phyloP scores from a whole-genome alignment of 2,329 filamentous ascomycete genomes.

The Penicillium hesseltinei region DNA sequence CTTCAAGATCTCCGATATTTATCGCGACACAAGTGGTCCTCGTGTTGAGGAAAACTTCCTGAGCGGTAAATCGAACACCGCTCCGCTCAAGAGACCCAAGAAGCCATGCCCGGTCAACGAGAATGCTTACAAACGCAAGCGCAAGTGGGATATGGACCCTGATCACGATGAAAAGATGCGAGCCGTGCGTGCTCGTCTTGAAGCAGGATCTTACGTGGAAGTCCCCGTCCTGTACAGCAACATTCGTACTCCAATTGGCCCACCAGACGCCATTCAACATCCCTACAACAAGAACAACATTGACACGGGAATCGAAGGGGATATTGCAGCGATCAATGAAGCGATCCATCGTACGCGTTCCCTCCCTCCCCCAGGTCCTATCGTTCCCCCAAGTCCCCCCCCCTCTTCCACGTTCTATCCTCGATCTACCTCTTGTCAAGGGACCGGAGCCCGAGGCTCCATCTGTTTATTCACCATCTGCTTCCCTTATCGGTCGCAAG shows the following conservation, averaged over 20 bases:
- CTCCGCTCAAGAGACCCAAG: constrained; percentile 26
- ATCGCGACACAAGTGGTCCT: constrained; percentile 23
- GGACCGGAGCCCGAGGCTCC: background rate
- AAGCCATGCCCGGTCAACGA: constrained; percentile 26
- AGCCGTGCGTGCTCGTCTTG: constrained; percentile 15
- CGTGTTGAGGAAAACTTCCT: constrained; percentile 20
- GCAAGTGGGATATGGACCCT: constrained; percentile 29
- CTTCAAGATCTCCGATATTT: constrained; percentile 23
- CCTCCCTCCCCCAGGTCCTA: background rate
- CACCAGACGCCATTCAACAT: constrained; percentile 6
- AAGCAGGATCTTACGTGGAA: background rate
- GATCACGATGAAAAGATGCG: constrained; percentile 28
- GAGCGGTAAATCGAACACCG: constrained; percentile 28
- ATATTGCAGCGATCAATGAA: background rate
- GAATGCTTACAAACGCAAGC: constrained; percentile 27
- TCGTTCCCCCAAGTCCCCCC: background rate
- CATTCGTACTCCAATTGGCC: background rate
- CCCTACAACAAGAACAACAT: background rate
- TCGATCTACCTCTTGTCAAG: background rate
- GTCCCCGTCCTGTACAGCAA: background rate
- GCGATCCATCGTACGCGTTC: background rate
- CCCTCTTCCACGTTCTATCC: background rate
- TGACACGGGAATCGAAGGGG: background rate
- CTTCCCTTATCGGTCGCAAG: background rate
- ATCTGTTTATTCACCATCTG: background rate